Conservation (phyloP, 805 yeast genomes). For the Candida wancherniae region DNA sequence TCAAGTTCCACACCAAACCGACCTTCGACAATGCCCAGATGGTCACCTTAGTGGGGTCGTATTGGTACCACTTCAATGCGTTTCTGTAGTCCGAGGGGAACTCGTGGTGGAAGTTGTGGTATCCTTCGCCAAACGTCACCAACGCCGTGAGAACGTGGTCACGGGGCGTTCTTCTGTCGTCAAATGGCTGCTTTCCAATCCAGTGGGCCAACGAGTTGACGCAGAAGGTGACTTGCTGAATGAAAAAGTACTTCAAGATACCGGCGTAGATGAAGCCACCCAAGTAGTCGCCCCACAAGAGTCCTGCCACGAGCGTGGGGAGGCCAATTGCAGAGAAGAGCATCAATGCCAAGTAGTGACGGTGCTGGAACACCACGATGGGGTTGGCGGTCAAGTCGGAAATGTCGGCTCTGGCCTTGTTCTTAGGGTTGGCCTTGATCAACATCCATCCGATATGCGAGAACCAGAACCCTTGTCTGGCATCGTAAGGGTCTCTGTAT, state of each 20-base stretch:
- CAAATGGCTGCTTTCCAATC: constrained; percentile 83
- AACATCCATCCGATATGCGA: constrained; percentile 88
- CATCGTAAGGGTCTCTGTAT: constrained; percentile 78
- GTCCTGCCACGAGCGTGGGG: constrained; percentile 46
- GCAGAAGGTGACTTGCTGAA: constrained; percentile 84
- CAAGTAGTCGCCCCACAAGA: constrained; percentile 32
- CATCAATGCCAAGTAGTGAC: constrained; percentile 67
- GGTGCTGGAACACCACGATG: constrained; percentile 77
- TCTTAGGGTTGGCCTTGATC: constrained; percentile 72
- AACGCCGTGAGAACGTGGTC: constrained; percentile 77
- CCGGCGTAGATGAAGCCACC: constrained; percentile 83
- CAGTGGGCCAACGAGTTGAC: constrained; percentile 84
- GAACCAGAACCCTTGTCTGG: constrained; percentile 78
- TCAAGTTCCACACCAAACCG: constrained; percentile 69
- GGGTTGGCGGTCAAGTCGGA: constrained; percentile 72
- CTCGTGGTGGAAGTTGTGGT: constrained; percentile 88
- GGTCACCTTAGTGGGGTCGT: constrained; percentile 71
- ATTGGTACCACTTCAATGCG: constrained; percentile 83
- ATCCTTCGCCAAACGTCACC: constrained; percentile 85
- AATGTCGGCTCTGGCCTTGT: constrained; percentile 77
- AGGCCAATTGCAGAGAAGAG: constrained; percentile 53
- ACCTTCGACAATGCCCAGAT: constrained; percentile 57
- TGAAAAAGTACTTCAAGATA: constrained; percentile 58
- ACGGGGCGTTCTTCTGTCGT: constrained; percentile 82
- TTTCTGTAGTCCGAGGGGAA: constrained; percentile 87